These are phyloP conservation scores for Syzygium jambos DNA, from an alignment of 345 rosid genomes.

Conservation along the genomic window DNA sequence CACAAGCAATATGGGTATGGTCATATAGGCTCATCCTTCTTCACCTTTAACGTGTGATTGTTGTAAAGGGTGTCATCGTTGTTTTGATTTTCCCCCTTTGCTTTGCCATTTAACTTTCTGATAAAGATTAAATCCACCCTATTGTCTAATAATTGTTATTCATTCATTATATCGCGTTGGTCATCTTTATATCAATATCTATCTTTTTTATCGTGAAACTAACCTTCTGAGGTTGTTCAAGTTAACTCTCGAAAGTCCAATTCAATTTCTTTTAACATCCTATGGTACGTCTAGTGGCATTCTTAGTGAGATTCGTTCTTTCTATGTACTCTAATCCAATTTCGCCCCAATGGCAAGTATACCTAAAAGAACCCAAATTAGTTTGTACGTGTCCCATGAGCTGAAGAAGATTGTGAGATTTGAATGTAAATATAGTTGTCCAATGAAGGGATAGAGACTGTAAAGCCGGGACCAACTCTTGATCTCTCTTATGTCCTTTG, in stretches of 20 bases:
- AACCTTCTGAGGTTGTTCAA: not conserved
- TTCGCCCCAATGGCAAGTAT: not conserved
- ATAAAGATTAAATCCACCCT: not conserved
- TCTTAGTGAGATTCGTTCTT: not conserved
- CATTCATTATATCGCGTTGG: not conserved
- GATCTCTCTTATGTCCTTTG: not conserved
- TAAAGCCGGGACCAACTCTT: not conserved
- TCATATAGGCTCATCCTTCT: not conserved
- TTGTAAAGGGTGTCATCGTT: not conserved
- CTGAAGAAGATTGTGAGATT: not conserved
- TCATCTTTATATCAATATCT: not conserved
- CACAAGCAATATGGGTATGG: not conserved
- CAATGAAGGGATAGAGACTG: not conserved
- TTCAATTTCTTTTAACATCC: not conserved
- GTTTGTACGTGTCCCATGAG: not conserved
- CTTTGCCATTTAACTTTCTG: not conserved
- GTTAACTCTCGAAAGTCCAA: not conserved
- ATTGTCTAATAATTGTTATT: not conserved
- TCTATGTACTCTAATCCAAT: not conserved
- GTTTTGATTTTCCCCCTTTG: not conserved
- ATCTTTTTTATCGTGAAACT: not conserved
- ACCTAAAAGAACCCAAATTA: not conserved
- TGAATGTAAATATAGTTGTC: not conserved
- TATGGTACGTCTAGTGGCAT: not conserved
- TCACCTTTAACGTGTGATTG: not conserved